These are phyloP conservation scores for Pichia sp. DNA, from an alignment of 1,139 yeast genomes.

Conservation along the genomic window DNA sequence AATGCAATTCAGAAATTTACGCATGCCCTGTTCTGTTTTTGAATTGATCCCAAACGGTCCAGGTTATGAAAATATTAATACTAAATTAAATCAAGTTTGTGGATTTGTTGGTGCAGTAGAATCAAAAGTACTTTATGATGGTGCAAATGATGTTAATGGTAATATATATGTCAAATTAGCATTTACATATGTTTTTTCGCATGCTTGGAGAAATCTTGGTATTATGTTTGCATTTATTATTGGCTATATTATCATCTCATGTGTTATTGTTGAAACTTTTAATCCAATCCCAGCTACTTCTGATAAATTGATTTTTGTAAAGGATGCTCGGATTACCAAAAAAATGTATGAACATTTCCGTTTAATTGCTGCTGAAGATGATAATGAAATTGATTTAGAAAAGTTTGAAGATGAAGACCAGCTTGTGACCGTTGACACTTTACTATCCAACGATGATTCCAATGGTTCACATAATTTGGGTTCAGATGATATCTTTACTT, in stretches of 20 bases:
- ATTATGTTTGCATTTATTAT: conserved; percentile 38
- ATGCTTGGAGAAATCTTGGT: conserved; percentile 49
- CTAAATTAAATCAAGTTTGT: conserved; percentile 40
- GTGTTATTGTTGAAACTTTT: conserved; percentile 34
- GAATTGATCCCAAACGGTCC: conserved; percentile 45
- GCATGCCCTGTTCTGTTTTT: conserved; percentile 41
- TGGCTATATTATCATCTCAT: conserved; percentile 28
- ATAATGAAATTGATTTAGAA: background rate
- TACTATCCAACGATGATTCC: conserved; percentile 4
- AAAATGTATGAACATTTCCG: conserved; percentile 4
- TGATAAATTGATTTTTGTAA: conserved; percentile 23
- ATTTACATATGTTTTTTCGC: conserved; percentile 34
- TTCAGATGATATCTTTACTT: conserved; percentile 35
- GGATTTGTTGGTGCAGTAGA: conserved; percentile 43
- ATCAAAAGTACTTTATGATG: conserved; percentile 29
- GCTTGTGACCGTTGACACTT: conserved; percentile 35
- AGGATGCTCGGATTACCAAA: conserved; percentile 16
- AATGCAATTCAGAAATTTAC: conserved; percentile 48
- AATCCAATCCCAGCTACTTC: conserved; percentile 20
- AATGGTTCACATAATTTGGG: conserved; percentile 20
- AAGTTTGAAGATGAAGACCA: conserved; percentile 28
- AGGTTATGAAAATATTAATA: conserved; percentile 34
- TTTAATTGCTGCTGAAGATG: conserved; percentile 5
- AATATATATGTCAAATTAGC: conserved; percentile 35
- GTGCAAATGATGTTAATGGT: conserved; percentile 40